phyloP scores from a whole-genome alignment of 306 rosid species.

The Styphnolobium japonicum region DNA sequence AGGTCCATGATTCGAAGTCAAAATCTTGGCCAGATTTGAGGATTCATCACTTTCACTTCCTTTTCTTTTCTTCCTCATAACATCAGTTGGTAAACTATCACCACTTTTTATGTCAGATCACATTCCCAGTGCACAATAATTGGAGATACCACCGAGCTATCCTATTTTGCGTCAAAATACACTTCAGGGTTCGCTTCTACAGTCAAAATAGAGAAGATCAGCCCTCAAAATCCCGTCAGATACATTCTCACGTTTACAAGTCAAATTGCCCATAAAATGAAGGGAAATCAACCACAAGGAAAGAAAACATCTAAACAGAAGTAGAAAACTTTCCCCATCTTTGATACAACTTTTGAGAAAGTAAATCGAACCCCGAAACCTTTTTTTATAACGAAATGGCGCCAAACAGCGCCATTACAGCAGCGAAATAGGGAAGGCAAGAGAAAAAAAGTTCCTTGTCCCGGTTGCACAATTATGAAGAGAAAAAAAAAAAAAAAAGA shows the following conservation, averaged over 20 bases:
- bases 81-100: background rate
- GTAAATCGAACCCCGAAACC: background rate
- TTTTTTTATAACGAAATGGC: background rate
- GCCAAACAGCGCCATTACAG: background rate
- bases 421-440: background rate
- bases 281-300: background rate
- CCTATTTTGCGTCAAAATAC: background rate
- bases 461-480: background rate
- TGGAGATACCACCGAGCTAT: background rate
- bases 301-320: background rate
- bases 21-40: slow-evolving; percentile 28
- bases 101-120: background rate
- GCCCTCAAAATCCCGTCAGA: background rate
- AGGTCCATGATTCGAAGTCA: slow-evolving; percentile 32
- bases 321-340: background rate
- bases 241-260: background rate
- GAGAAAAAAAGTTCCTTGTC: background rate
- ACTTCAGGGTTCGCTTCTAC: slow-evolving; percentile 14
- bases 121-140: background rate
- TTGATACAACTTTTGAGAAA: background rate
- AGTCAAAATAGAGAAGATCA: background rate
- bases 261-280: background rate
- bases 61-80: slow-evolving; percentile 82
- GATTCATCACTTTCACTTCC: slow-evolving; percentile 48
- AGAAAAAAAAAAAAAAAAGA: too few relatives aligned